Percentiles rank a stretch among this genome's conserved stretches.
phyloP scores from a whole-genome alignment of 2,329 filamentous ascomycete species.

The Zymoseptoria pseudotritici region DNA sequence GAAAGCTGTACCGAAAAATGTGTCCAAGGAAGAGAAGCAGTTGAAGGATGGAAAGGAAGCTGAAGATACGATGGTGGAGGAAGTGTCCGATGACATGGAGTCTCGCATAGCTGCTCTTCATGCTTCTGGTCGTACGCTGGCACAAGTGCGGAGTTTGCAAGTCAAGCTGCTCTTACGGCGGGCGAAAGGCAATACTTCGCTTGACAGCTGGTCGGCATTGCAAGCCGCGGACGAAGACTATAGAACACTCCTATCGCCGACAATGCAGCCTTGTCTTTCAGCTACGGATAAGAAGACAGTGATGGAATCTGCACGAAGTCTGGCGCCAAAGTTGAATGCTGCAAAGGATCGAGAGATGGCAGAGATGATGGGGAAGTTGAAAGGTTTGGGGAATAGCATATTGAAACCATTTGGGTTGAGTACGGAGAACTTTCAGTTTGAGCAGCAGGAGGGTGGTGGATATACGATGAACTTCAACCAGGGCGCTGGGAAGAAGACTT shows the following conservation, averaged over 20 bases:
- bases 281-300: slow-evolving; percentile 62
- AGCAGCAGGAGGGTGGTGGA: slow-evolving; percentile 81
- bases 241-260: slow-evolving; percentile 46
- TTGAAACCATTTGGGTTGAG: slow-evolving; percentile 88
- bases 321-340: slow-evolving; percentile 64
- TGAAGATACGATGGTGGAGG: slow-evolving; percentile 38
- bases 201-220: slow-evolving; percentile 71
- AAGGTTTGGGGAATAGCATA: slow-evolving; percentile 83
- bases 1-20: slow-evolving; percentile 18
- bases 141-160: slow-evolving; percentile 68
- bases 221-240: slow-evolving; percentile 78
- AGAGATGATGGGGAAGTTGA: slow-evolving; percentile 97
- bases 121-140: slow-evolving; percentile 36
- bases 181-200: slow-evolving; percentile 62
- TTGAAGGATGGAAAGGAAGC: slow-evolving; percentile 21
- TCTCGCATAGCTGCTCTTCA: slow-evolving; percentile 38
- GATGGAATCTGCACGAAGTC: slow-evolving; percentile 52
- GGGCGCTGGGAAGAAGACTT: slow-evolving; percentile 20
- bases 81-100: slow-evolving; percentile 41
- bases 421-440: slow-evolving; percentile 91
- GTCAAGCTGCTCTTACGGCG: slow-evolving; percentile 76
- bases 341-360: slow-evolving; percentile 82
- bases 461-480: slow-evolving; percentile 87
- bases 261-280: slow-evolving; percentile 53
- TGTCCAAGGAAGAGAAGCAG: slow-evolving; percentile 15